Conservation (phyloP, 192 early-diverging fungal genomes). For the Chytriomyces sp. region DNA sequence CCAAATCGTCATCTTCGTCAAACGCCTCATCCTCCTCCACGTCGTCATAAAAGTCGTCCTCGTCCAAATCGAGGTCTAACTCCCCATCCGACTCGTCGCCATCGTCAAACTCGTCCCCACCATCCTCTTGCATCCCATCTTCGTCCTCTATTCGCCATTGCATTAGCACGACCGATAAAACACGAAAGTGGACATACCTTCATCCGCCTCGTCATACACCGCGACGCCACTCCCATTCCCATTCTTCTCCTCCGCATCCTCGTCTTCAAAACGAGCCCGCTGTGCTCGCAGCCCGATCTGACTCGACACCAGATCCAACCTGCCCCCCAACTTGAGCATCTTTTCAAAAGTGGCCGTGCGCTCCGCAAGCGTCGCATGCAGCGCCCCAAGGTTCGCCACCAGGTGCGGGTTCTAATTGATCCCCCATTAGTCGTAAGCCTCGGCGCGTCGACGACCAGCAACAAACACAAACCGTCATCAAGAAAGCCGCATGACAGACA, state of each 20-base stretch:
- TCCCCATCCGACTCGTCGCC: conserved; percentile 41
- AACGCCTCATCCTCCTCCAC: neutral
- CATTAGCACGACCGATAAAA: neutral
- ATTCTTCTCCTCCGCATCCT: conserved; percentile 30
- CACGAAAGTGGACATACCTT: conserved; percentile 9
- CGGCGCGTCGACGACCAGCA: neutral
- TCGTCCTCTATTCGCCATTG: conserved; percentile 22
- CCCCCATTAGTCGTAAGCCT: neutral
- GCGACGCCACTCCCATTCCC: conserved; percentile 24
- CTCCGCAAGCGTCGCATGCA: conserved; percentile 41
- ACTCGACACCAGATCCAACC: conserved; percentile 48
- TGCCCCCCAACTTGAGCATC: conserved; percentile 45
- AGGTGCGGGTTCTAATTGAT: conserved; percentile 32
- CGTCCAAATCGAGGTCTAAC: conserved; percentile 24
- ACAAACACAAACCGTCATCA: conserved; percentile 46
- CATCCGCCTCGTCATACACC: conserved; percentile 43
- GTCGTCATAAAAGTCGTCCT: neutral
- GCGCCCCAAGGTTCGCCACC: conserved; percentile 23
- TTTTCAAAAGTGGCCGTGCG: conserved; percentile 34
- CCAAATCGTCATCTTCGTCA: conserved; percentile 6
- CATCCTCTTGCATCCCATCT: conserved; percentile 16
- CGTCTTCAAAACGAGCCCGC: conserved; percentile 9
- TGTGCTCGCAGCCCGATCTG: conserved; percentile 35
- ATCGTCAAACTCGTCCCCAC: conserved; percentile 33
- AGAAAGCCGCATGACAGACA: conserved; percentile 43